Evolutionary conservation across 2,329 filamentous ascomycete genomes (phyloP), one percentile per base, ranked within the genome.

Genomic region (Rhytidhysteron rufulum): DNA sequence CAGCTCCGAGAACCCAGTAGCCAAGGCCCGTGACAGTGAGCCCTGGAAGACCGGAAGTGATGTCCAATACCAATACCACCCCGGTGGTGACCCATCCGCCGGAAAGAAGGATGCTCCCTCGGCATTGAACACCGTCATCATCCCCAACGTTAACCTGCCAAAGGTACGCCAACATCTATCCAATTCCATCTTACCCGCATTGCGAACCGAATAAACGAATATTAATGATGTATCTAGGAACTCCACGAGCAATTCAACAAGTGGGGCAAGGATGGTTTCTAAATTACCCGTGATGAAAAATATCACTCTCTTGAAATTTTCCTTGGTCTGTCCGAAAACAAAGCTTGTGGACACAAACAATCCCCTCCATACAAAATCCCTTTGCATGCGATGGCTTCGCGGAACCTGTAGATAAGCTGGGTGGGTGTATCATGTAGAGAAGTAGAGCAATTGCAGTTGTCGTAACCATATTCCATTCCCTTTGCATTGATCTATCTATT

Each of bases 171-270:
- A 20, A 6, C 11, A 16, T 33, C n/a, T 18, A 33, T 17, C n/a
- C 16, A 19, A 18, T 16, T 33, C 18, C 13, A 33, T 10, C 8
- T 16, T 11, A n/a, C 10, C 5, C 32, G 19, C 34, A n/a, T n/a
- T n/a, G n/a, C n/a, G n/a, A n/a, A n/a, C n/a, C n/a, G n/a, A n/a
- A n/a, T n/a, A n/a, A n/a, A n/a, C n/a, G n/a, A n/a, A n/a, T n/a
- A n/a, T n/a, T n/a, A n/a, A n/a, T 39, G 36, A 30, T 31, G 27
- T 40, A 33, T 25, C 39, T 30, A 13, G 88, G 79, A 85, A 60
- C 81, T 96, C 51, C 93, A 98, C 74, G 93, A 98, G 58, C 86
- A 85, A 75, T 97, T 85, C 82, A 98, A 98, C 86, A 98, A 98
- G 79, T 97, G 88, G 82, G 93, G 93, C 70, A 97, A 97, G 82